phyloP scores from a whole-genome alignment of 2,329 filamentous ascomycete species.

The Aspergillus vadensis region DNA sequence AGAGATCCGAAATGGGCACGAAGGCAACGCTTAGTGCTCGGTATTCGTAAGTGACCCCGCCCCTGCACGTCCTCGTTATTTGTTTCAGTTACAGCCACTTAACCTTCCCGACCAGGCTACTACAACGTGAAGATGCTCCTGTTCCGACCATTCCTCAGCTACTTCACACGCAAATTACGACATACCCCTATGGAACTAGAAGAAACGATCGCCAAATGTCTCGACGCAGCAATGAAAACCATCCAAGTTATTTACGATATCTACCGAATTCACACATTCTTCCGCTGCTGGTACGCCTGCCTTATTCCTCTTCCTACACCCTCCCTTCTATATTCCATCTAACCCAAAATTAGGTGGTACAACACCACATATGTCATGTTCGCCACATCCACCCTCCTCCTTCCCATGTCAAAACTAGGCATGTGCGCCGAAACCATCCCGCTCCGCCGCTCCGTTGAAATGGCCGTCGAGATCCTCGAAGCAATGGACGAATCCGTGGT shows the following conservation, averaged over 20 bases:
- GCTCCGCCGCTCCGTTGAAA: conserved; percentile 36
- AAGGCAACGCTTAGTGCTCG: conserved; percentile 42
- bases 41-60: conserved; percentile 35
- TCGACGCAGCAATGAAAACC: conserved; percentile 42
- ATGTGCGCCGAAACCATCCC: conserved; percentile 32
- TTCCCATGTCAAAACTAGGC: conserved; percentile 36
- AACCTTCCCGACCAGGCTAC: conserved; percentile 30
- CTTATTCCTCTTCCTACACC: neutral
- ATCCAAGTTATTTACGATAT: conserved; percentile 46
- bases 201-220: conserved; percentile 39
- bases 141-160: conserved; percentile 39
- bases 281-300: conserved; percentile 43
- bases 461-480: conserved; percentile 44
- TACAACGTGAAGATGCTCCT: conserved; percentile 46
- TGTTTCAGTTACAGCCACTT: neutral
- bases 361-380: conserved; percentile 48
- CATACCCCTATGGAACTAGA: conserved; percentile 31
- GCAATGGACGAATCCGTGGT: conserved; percentile 48
- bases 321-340: neutral
- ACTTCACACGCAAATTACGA: conserved; percentile 32
- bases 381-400: conserved; percentile 41
- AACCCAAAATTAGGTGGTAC: conserved; percentile 39
- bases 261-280: conserved; percentile 43
- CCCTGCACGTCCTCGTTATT: neutral
- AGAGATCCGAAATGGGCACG: conserved; percentile 42